phyloP scores from a whole-genome alignment of 805 yeast species.

The Kluyveromyces lactis region DNA sequence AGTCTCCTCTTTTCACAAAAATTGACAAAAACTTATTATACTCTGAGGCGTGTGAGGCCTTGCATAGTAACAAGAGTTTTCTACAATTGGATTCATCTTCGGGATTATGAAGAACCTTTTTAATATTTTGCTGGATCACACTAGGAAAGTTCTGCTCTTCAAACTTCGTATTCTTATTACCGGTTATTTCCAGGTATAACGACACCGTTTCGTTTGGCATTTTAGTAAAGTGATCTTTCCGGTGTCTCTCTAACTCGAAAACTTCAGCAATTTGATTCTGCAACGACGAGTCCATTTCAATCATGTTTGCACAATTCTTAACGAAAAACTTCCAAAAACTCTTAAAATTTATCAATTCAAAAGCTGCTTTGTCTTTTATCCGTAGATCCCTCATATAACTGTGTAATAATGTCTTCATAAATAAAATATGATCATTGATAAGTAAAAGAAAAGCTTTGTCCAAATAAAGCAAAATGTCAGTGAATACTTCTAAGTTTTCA shows the following conservation, averaged over 20 bases:
- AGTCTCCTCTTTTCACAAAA: conserved; percentile 24
- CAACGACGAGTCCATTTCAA: conserved; percentile 23
- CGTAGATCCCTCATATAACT: conserved; percentile 19
- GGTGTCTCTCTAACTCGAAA: conserved; percentile 24
- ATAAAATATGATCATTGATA: conserved; percentile 31
- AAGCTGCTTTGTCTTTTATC: conserved; percentile 16
- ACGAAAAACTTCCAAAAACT: conserved; percentile 30
- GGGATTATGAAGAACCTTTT: conserved; percentile 11
- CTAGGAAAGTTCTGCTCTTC: conserved; percentile 18
- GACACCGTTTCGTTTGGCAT: conserved; percentile 10
- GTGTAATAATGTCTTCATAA: conserved; percentile 25
- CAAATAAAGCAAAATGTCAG: conserved; percentile 23
- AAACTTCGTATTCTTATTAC: neutral
- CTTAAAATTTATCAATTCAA: conserved; percentile 19
- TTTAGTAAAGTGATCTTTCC: conserved; percentile 16
- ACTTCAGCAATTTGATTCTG: conserved; percentile 19
- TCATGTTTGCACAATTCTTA: conserved; percentile 21
- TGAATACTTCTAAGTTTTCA: conserved; percentile 21
- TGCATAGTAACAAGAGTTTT: conserved; percentile 16
- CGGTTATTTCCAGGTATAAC: conserved; percentile 13
- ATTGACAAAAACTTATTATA: conserved; percentile 27
- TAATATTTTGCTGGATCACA: conserved; percentile 24
- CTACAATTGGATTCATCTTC: conserved; percentile 8
- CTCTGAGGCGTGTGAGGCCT: conserved; percentile 17
- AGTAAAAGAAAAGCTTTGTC: conserved; percentile 29